Conservation (phyloP, 495 filamentous ascomycete species). For the Tricharina praecox region DNA sequence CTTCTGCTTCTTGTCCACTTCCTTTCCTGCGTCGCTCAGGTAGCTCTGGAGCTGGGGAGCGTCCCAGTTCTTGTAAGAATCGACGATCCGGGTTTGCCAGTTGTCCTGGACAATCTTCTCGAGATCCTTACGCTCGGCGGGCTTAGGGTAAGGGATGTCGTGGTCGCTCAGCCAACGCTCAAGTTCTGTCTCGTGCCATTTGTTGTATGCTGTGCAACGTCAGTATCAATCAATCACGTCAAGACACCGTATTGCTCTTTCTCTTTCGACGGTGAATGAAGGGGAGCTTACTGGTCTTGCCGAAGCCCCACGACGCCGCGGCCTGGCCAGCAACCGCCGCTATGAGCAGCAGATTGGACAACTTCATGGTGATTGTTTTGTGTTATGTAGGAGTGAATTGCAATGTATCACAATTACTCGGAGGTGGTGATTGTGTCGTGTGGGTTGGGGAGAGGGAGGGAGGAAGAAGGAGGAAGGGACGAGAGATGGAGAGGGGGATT, state of each 20-base stretch:
- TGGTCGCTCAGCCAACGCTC: slow-evolving; percentile 95
- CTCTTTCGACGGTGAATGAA: neutral
- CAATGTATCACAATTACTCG: neutral
- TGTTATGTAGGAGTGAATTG: neutral
- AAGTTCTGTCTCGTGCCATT: slow-evolving; percentile 95
- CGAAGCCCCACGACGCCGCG: slow-evolving; percentile 14
- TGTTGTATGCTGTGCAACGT: slow-evolving; percentile 63
- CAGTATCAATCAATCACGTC: neutral
- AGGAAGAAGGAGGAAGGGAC: neutral
- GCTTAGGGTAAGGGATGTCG: slow-evolving; percentile 67
- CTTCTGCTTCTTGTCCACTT: slow-evolving; percentile 45
- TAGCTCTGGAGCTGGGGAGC: slow-evolving; percentile 45
- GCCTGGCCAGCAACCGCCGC: slow-evolving; percentile 17
- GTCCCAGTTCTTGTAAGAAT: slow-evolving; percentile 59
- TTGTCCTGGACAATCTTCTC: slow-evolving; percentile 72
- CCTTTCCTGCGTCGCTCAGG: slow-evolving; percentile 47
- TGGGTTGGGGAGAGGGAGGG: neutral
- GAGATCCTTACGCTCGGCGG: slow-evolving; percentile 72
- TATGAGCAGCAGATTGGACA: slow-evolving; percentile 14
- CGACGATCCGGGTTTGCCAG: slow-evolving; percentile 54
- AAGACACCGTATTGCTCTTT: neutral
- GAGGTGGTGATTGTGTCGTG: neutral
- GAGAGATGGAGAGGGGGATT: neutral
- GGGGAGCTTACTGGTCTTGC: slow-evolving; percentile 14
- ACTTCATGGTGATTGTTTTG: slow-evolving; percentile 15